Evolutionary conservation across 352 stramenopile genomes (phyloP).

Genomic region (Globisporangium orthogonon): DNA sequence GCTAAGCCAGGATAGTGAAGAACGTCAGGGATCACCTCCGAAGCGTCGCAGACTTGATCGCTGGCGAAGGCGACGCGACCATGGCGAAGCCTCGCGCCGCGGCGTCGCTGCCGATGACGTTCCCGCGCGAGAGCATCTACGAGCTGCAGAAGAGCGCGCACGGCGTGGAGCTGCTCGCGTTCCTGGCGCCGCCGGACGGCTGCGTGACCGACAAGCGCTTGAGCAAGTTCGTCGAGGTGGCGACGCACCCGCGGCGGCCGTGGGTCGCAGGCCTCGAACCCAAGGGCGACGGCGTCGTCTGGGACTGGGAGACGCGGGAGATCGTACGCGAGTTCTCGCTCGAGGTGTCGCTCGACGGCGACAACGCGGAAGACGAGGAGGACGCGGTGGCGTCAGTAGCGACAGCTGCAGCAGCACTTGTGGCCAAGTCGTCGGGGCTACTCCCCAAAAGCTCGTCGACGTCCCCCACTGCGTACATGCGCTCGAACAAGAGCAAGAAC

Average conservation of each 20-base stretch:
- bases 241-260: constrained; percentile 55
- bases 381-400: constrained; percentile 1
- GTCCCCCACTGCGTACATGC: constrained; percentile 46
- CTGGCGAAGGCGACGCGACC: neutral
- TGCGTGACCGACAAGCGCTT: constrained; percentile 61
- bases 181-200: constrained; percentile 33
- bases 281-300: constrained; percentile 53
- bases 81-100: neutral
- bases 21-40: too few relatives aligned
- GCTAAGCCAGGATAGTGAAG: too few relatives aligned
- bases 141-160: constrained; percentile 43
- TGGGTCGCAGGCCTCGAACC: constrained; percentile 66
- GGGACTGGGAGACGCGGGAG: constrained; percentile 70
- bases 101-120: neutral
- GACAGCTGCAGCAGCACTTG: constrained; percentile 10
- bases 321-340: constrained; percentile 60
- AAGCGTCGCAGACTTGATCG: too few relatives aligned
- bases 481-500: constrained; percentile 30
- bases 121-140: constrained; percentile 48
- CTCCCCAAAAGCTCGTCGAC: constrained; percentile 31
- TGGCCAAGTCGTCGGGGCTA: constrained; percentile 12
- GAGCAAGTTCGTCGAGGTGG: constrained; percentile 53
- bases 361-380: constrained; percentile 22
- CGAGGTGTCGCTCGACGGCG: constrained; percentile 35
- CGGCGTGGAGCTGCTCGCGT: constrained; percentile 49